Percentiles rank a stretch among this genome's conserved stretches.
phyloP scores from a whole-genome alignment of 306 rosid species.

The Crotalaria pallida region DNA sequence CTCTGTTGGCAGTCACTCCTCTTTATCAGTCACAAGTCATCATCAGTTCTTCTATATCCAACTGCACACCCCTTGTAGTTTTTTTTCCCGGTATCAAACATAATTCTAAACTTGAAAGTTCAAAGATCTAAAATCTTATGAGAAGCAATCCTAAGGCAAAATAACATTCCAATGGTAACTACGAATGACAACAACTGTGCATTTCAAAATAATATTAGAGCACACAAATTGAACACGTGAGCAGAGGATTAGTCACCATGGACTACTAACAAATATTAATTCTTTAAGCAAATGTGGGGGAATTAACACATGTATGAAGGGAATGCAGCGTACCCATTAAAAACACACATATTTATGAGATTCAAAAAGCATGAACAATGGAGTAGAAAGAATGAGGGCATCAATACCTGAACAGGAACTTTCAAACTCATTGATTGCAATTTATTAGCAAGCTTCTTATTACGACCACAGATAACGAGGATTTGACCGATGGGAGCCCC shows the following conservation, averaged over 20 bases:
- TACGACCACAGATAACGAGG: slow-evolving; percentile 91
- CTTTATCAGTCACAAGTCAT: not conserved
- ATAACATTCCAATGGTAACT: not conserved
- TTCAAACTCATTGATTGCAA: slow-evolving; percentile 69
- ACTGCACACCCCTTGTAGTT: not conserved
- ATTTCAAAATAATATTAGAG: not conserved
- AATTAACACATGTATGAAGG: not conserved
- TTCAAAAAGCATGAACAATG: not conserved
- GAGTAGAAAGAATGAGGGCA: not conserved
- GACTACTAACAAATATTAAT: not conserved
- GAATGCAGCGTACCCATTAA: not conserved
- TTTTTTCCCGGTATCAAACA: not conserved
- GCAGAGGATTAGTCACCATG: not conserved
- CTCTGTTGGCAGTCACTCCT: no score
- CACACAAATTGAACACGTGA: not conserved
- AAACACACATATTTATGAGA: not conserved
- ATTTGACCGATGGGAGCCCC: slow-evolving; percentile 80
- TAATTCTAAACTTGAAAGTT: not conserved
- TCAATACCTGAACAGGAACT: slow-evolving; percentile 84
- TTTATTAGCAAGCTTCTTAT: slow-evolving; percentile 75
- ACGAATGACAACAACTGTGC: not conserved
- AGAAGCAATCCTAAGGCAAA: not conserved
- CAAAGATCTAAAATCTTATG: not conserved
- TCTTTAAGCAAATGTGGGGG: not conserved
- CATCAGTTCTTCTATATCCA: not conserved